A percentile compares a stretch with the other conserved stretches of the same genome.
phyloP scores from a whole-genome alignment of 371 early-diverging fungal genomes.

The Mucor racemosus region DNA sequence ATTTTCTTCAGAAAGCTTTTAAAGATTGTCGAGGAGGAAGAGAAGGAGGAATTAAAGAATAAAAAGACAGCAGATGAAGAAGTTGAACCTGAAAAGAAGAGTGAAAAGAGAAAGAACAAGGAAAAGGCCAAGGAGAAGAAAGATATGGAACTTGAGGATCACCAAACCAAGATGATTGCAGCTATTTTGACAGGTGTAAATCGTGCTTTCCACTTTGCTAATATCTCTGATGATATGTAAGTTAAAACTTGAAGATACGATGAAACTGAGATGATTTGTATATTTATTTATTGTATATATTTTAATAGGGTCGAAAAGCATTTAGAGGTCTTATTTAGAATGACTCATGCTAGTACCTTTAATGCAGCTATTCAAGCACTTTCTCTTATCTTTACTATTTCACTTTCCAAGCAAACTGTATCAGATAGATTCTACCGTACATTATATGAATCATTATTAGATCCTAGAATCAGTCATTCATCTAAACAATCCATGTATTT shows the following conservation, averaged over 20 bases:
- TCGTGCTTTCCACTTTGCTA: constrained; percentile 92
- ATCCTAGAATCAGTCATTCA: constrained; percentile 75
- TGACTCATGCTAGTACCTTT: constrained; percentile 87
- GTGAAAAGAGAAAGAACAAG: constrained; percentile 48
- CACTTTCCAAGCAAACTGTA: constrained; percentile 51
- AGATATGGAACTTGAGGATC: constrained; percentile 63
- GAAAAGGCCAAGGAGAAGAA: constrained; percentile 51
- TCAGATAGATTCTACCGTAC: constrained; percentile 89
- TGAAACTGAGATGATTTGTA: constrained; percentile 2
- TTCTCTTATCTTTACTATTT: constrained; percentile 84
- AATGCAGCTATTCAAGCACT: constrained; percentile 93
- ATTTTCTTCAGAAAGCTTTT: constrained; percentile 85
- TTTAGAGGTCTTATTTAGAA: constrained; percentile 84
- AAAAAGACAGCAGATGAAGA: constrained; percentile 48
- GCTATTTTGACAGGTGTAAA: constrained; percentile 95
- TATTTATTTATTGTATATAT: constrained; percentile 1
- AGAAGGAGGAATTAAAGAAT: constrained; percentile 52
- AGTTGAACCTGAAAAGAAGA: constrained; percentile 53
- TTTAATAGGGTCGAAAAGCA: constrained; percentile 69
- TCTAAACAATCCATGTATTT: constrained; percentile 93
- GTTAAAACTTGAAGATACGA: constrained; percentile 8
- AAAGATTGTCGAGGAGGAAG: constrained; percentile 47
- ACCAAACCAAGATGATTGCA: constrained; percentile 85
- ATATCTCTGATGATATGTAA: constrained; percentile 78
- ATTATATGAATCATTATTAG: constrained; percentile 87